phyloP scores from a whole-genome alignment of 108 stramenopile genomes.

The Mayamaea pseudoterrestris region DNA sequence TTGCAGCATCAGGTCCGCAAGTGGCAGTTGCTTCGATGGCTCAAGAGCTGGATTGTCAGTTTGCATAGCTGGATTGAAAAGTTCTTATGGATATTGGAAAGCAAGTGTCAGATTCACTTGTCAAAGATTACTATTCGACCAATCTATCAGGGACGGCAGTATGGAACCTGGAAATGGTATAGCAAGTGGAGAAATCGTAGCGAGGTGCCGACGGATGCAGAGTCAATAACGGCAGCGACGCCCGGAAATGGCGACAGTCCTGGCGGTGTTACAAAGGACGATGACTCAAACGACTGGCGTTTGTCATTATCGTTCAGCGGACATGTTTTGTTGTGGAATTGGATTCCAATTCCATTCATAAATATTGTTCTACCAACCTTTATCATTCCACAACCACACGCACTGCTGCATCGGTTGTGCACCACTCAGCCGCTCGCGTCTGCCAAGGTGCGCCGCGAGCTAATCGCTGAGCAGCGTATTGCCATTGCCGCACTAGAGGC shows the following conservation, averaged over 20 bases:
- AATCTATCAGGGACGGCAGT: slow-evolving; percentile 33
- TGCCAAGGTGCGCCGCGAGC: slow-evolving; percentile 52
- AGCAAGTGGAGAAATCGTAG: too few species aligned
- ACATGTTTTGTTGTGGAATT: slow-evolving; percentile 58
- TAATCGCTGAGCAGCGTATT: slow-evolving; percentile 63
- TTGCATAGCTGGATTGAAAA: slow-evolving; percentile 64
- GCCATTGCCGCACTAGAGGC: slow-evolving; percentile 46
- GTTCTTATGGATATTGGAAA: slow-evolving; percentile 67
- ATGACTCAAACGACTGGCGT: slow-evolving; percentile 48
- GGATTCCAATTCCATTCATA: slow-evolving; percentile 76
- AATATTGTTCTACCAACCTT: slow-evolving; percentile 61
- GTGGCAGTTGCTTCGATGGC: slow-evolving; percentile 41
- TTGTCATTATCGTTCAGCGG: slow-evolving; percentile 67
- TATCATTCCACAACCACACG: slow-evolving; percentile 82
- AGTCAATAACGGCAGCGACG: too few species aligned
- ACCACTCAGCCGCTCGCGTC: slow-evolving; percentile 72
- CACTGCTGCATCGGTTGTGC: slow-evolving; percentile 56
- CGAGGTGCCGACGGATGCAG: neutral
- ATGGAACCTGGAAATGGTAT: too few species aligned
- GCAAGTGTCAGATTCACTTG: slow-evolving; percentile 64
- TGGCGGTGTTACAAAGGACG: neutral
- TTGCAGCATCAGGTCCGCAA: slow-evolving; percentile 34
- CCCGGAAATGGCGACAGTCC: neutral
- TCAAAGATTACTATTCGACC: slow-evolving; percentile 56
- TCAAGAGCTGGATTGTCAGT: slow-evolving; percentile 44